Evolutionary conservation across 345 rosid genomes (phyloP).

Genomic region (Bruguiera sexangula): DNA sequence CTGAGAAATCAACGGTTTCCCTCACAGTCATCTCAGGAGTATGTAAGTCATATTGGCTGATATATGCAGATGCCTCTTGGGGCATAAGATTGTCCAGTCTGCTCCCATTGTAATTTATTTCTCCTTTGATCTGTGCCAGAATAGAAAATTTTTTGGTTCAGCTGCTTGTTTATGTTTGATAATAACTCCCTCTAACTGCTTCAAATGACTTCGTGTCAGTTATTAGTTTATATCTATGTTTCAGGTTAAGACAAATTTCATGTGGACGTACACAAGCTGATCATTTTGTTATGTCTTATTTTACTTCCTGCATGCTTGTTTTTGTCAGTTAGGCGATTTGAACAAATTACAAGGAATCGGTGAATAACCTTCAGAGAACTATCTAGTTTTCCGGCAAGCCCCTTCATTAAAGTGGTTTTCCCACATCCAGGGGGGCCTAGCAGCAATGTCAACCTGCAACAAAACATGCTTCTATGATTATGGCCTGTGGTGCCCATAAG

Average conservation of each 20-base stretch:
- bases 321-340: not conserved
- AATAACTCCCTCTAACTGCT: not conserved
- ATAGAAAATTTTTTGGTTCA: not conserved
- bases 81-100: constrained; percentile 36
- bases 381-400: constrained; percentile 43
- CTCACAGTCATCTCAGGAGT: constrained; percentile 42
- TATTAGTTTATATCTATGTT: not conserved
- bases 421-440: constrained; percentile 57
- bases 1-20: constrained; percentile 40
- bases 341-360: not conserved
- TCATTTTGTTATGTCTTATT: not conserved
- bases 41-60: constrained; percentile 38
- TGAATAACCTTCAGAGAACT: constrained; percentile 39
- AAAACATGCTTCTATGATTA: not conserved
- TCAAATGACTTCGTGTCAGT: not conserved
- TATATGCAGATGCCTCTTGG: constrained; percentile 39
- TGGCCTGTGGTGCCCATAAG: too few species aligned
- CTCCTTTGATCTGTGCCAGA: constrained; percentile 28
- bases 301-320: not conserved
- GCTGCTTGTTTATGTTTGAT: not conserved
- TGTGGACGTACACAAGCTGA: not conserved
- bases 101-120: constrained; percentile 35
- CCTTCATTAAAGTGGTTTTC: constrained; percentile 45
- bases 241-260: not conserved
- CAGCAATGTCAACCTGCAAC: constrained; percentile 41